These are phyloP conservation scores for Onygenales sp. DNA, from an alignment of 2,329 filamentous ascomycete species.

Conservation along the genomic window DNA sequence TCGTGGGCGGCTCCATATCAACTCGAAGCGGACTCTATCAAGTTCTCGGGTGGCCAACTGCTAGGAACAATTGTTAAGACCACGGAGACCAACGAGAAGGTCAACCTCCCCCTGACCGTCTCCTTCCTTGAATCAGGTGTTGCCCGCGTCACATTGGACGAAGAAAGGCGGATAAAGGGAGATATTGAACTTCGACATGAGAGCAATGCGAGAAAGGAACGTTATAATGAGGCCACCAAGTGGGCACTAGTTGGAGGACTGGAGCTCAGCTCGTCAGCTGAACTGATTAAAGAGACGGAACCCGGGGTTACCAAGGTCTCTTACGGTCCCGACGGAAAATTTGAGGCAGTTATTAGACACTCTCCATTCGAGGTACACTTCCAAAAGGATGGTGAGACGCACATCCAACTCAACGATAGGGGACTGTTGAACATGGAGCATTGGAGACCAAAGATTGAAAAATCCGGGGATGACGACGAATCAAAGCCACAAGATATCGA, in stretches of 20 bases:
- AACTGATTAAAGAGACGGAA: slow-evolving; percentile 56
- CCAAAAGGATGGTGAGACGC: slow-evolving; percentile 67
- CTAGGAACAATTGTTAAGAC: slow-evolving; percentile 75
- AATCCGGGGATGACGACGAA: slow-evolving; percentile 26
- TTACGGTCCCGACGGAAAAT: slow-evolving; percentile 67
- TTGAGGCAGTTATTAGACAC: slow-evolving; percentile 76
- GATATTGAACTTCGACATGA: slow-evolving; percentile 80
- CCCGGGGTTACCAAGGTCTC: slow-evolving; percentile 60
- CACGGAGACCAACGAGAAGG: slow-evolving; percentile 54
- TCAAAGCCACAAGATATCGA: slow-evolving; percentile 45
- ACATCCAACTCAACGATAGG: slow-evolving; percentile 83
- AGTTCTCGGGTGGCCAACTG: slow-evolving; percentile 70
- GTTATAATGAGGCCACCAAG: slow-evolving; percentile 84
- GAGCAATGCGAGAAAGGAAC: slow-evolving; percentile 77
- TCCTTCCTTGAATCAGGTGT: slow-evolving; percentile 85
- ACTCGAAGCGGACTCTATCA: slow-evolving; percentile 60
- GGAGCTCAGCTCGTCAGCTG: slow-evolving; percentile 60
- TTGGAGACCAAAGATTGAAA: slow-evolving; percentile 80
- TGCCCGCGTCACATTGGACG: slow-evolving; percentile 79
- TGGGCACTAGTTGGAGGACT: slow-evolving; percentile 81
- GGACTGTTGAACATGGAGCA: slow-evolving; percentile 90
- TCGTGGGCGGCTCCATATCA: slow-evolving; percentile 74
- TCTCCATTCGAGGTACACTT: slow-evolving; percentile 81
- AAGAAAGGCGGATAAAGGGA: slow-evolving; percentile 79
- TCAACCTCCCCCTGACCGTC: slow-evolving; percentile 72